phyloP scores from a whole-genome alignment of 1,284 basidiomycete species.

The Rhodotorula glutinis region DNA sequence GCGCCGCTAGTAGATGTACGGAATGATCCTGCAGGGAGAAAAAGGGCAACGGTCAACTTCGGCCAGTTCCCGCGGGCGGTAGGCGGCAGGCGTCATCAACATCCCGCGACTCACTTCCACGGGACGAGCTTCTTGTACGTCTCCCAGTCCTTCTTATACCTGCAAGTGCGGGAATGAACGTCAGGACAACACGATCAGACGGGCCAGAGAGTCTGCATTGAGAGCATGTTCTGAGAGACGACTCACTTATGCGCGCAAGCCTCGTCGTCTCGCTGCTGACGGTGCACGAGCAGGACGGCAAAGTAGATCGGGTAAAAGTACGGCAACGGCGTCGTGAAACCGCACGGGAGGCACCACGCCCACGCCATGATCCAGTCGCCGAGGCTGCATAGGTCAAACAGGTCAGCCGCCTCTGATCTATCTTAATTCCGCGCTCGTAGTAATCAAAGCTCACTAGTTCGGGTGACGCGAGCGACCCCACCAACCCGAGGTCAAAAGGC shows the following conservation, averaged over 20 bases:
- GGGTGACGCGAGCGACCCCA: slow-evolving; percentile 95
- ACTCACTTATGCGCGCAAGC: slow-evolving; percentile 79
- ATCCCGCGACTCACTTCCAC: slow-evolving; percentile 23
- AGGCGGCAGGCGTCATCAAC: not conserved
- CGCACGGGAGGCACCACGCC: slow-evolving; percentile 91
- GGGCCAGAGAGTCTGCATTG: too few species aligned
- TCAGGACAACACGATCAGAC: not conserved
- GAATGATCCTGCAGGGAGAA: slow-evolving; percentile 68
- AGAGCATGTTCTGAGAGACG: too few species aligned
- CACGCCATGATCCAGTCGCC: slow-evolving; percentile 87
- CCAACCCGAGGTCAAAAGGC: slow-evolving; percentile 92
- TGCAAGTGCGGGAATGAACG: slow-evolving; percentile 35
- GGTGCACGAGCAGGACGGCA: slow-evolving; percentile 80
- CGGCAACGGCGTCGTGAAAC: slow-evolving; percentile 85
- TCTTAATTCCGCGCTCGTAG: not conserved
- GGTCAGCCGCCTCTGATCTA: too few species aligned
- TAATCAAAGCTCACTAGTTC: slow-evolving; percentile 47
- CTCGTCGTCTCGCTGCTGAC: slow-evolving; percentile 88
- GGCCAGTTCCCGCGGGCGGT: not conserved
- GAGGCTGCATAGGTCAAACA: slow-evolving; percentile 49
- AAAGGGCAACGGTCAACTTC: not conserved
- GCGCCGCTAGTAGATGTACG: slow-evolving; percentile 67
- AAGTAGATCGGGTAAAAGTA: slow-evolving; percentile 94
- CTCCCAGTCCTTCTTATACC: slow-evolving; percentile 81
- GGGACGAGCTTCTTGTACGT: slow-evolving; percentile 65